Evolutionary conservation across 805 yeast genomes (phyloP).

Genomic region (Nakazawaea holstii): DNA sequence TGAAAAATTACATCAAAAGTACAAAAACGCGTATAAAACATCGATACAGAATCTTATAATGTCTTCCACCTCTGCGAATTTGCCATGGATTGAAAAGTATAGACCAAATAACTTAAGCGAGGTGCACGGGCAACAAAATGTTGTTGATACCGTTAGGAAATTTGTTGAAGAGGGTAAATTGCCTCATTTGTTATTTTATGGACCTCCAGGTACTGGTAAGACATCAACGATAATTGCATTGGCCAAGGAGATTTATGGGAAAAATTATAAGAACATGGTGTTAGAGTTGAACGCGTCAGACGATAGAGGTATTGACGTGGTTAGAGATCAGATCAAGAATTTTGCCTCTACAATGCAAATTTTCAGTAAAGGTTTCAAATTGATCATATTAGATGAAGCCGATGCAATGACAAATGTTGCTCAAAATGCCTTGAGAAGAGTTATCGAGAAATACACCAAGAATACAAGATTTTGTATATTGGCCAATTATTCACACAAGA

Average conservation of each 20-base stretch:
- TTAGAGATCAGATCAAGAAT: conserved; percentile 93
- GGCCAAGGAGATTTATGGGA: conserved; percentile 83
- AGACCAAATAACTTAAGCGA: conserved; percentile 83
- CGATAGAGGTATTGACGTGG: conserved; percentile 97
- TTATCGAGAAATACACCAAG: conserved; percentile 88
- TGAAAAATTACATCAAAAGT: not conserved
- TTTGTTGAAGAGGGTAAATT: conserved; percentile 79
- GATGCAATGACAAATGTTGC: conserved; percentile 91
- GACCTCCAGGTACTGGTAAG: conserved; percentile 94
- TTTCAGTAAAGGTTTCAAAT: conserved; percentile 77
- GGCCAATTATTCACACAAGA: conserved; percentile 93
- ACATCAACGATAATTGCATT: conserved; percentile 85
- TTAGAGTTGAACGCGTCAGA: conserved; percentile 94
- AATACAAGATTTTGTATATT: conserved; percentile 93
- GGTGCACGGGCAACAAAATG: conserved; percentile 86
- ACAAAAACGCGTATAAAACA: not conserved
- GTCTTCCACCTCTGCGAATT: conserved; percentile 29
- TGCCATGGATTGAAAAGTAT: conserved; percentile 95
- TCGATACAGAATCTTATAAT: too few relatives aligned
- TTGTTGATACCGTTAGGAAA: conserved; percentile 76
- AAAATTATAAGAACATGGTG: conserved; percentile 79
- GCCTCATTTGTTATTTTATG: conserved; percentile 91
- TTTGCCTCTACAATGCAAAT: conserved; percentile 96
- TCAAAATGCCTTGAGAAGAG: conserved; percentile 75
- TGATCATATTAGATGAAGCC: conserved; percentile 92